phyloP scores from a whole-genome alignment of 2,329 filamentous ascomycete species.

The Akanthomyces dipterigenus region DNA sequence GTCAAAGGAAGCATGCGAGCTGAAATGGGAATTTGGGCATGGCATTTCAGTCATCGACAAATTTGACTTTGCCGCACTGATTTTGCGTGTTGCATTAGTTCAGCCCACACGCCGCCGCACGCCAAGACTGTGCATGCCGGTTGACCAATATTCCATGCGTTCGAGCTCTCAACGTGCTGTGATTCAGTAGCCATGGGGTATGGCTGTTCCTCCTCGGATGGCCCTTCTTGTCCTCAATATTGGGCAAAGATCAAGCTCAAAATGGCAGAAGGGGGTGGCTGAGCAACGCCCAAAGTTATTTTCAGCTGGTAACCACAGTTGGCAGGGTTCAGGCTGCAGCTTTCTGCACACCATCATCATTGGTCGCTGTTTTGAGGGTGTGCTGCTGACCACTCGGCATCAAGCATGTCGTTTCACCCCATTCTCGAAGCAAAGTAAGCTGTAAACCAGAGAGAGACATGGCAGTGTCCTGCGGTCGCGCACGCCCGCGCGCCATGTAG shows the following conservation, averaged over 20 bases:
- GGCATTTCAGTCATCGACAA: background rate
- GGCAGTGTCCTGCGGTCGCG: too few relatives aligned
- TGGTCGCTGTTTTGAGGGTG: background rate
- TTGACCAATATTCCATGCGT: too few relatives aligned
- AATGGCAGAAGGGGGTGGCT: too few relatives aligned
- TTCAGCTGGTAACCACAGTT: background rate
- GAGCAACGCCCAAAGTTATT: background rate
- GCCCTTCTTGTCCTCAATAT: too few relatives aligned
- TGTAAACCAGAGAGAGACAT: too few relatives aligned
- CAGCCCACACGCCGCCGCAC: background rate
- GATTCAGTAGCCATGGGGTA: too few relatives aligned
- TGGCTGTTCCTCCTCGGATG: too few relatives aligned
- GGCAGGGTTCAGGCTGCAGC: background rate
- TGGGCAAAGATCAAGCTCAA: too few relatives aligned
- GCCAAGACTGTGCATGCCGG: background rate
- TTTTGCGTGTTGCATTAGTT: background rate
- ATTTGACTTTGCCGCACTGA: too few relatives aligned
- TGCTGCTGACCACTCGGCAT: background rate
- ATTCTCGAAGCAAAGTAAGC: too few relatives aligned
- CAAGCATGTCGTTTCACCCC: background rate
- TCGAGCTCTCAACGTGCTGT: too few relatives aligned
- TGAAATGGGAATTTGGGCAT: background rate
- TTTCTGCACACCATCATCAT: background rate
- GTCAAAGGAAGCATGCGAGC: background rate
- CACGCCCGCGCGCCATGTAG: too few relatives aligned